Evolutionary conservation across 2,329 filamentous ascomycete genomes (phyloP), one percentile per base, ranked within the genome.

Genomic region (Epichloe aotearoae): DNA sequence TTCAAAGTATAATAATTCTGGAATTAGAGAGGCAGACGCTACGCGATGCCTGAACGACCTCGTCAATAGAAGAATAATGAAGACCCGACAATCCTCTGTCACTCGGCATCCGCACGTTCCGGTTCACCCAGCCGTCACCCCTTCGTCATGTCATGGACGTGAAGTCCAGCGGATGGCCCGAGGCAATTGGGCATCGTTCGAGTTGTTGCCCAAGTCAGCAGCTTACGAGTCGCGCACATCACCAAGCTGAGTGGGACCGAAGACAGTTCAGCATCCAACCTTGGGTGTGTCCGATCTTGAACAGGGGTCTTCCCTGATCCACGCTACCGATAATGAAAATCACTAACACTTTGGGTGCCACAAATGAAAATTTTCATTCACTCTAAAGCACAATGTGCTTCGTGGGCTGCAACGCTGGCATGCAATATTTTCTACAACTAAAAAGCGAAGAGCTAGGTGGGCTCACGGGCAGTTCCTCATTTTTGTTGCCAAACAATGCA

Each of bases 201-300:
- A 40, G 23, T 23, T 23, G 15, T 46, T 17, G 33, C 44, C 43
- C 50, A 11, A 19, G 26, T 20, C 17, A 36, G 39, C 20, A 30
- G 50, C 45, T 47, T 8, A 43, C 50, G 43, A 46, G 37, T 50
- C 43, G 49, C 44, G 43, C 38, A 47, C n/a, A 23, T 15, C 20
- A n/a, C 15, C 14, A 33, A 30, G 14, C 26, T 12, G 26, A 30
- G 37, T 30, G 45, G 46, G 36, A 33, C 37, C 15, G 15, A 33
- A 20, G 11, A n/a, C 23, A 8, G 26, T 20, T 49, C 30, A 49
- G 39, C 17, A 33, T 49, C 47, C 33, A 33, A 26, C n/a, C 19
- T 4, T 46, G 26, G 7, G 1, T 8, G 37, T 15, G 20, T 33
- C 14, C n/a, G n/a, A 23, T 37, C 38, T 19, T 12, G 3, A 17